Evolutionary conservation across 2,329 filamentous ascomycete species (phyloP).

Genomic region (Knufia fluminis): DNA sequence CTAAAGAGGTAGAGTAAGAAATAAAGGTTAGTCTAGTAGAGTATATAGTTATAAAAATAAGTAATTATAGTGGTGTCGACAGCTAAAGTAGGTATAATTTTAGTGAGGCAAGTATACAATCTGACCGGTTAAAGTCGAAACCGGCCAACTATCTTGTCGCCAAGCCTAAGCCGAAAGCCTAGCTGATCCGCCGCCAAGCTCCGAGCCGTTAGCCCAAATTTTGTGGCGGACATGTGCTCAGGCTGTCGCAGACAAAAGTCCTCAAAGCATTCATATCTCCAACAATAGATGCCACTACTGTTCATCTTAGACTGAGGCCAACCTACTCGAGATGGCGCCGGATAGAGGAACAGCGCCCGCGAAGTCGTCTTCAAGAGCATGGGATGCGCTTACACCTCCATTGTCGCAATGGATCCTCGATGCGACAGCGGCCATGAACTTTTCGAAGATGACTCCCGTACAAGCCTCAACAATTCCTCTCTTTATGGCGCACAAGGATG

Average conservation of each 20-base stretch:
- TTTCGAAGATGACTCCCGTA: conserved; percentile 83
- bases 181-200: neutral
- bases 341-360: conserved; percentile 37
- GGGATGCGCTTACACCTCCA: conserved; percentile 60
- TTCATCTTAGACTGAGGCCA: no score
- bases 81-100: no score
- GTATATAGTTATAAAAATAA: no score
- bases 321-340: conserved; percentile 23
- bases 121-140: no score
- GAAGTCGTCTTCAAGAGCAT: conserved; percentile 46
- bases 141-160: no score
- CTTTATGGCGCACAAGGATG: conserved; percentile 82
- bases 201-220: neutral
- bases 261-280: neutral
- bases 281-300: no score
- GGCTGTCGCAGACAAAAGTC: neutral
- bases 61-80: no score
- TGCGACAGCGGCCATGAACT: conserved; percentile 74
- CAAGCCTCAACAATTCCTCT: conserved; percentile 84
- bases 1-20: no score
- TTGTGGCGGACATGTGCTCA: neutral
- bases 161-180: no score
- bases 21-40: no score
- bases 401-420: conserved; percentile 78
- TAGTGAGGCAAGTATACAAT: no score